These are phyloP conservation scores for Vachellia collinsii DNA, from an alignment of 306 rosid genomes.

Conservation along the genomic window DNA sequence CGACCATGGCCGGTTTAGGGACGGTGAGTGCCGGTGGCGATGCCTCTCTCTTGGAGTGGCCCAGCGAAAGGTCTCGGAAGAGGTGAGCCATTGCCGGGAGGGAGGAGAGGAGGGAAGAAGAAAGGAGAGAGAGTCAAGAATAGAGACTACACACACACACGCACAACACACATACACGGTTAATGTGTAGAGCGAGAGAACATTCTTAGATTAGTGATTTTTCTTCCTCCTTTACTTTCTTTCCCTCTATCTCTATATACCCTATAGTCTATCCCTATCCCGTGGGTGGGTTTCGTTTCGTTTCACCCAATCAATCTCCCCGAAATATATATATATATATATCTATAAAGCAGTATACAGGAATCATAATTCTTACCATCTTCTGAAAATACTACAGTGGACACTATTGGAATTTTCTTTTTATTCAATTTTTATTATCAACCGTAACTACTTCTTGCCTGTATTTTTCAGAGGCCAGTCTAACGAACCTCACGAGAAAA, in stretches of 20 bases:
- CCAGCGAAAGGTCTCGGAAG: constrained; percentile 87
- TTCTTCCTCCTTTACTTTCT: background rate
- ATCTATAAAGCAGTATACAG: no score
- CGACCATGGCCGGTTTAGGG: constrained; percentile 36
- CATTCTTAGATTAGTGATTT: background rate
- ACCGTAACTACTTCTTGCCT: background rate
- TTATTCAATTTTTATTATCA: background rate
- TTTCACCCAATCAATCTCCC: no score
- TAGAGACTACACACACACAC: background rate
- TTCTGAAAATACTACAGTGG: background rate
- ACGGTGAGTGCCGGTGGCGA: constrained; percentile 46
- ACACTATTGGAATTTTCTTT: background rate
- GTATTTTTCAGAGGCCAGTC: background rate
- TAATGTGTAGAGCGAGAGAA: constrained; percentile 23
- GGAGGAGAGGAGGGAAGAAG: background rate
- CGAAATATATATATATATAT: no score
- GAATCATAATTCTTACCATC: background rate
- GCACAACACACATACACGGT: constrained; percentile 24
- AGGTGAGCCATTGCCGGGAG: constrained; percentile 74
- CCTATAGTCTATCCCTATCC: no score
- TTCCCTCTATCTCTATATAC: no score
- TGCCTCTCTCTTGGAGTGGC: constrained; percentile 82
- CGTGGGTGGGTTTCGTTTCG: no score
- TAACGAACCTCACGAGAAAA: no score
- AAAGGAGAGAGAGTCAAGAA: constrained; percentile 24